Conservation (phyloP, 2,329 filamentous ascomycete species). For the Cylindrodendrum hubeiense region DNA sequence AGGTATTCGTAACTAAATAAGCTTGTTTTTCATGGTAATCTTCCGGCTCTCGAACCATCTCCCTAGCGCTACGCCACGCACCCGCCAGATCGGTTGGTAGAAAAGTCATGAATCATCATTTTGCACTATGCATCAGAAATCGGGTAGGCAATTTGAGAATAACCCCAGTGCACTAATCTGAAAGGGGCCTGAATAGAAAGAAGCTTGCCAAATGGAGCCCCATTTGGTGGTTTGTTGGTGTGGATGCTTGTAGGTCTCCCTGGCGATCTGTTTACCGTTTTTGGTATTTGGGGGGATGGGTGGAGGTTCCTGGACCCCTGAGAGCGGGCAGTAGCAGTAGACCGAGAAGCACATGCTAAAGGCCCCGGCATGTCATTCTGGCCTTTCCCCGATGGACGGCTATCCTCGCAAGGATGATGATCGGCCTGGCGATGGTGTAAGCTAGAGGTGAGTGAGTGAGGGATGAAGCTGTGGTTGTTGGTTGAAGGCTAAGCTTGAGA, state of each 20-base stretch:
- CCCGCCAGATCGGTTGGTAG: not conserved
- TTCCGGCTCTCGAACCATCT: not conserved
- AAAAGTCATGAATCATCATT: conserved; percentile 41
- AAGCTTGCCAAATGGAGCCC: conserved; percentile 9
- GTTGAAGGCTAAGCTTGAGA: too few relatives aligned
- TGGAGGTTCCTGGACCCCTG: not conserved
- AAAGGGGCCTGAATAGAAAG: not conserved
- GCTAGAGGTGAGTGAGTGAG: too few relatives aligned
- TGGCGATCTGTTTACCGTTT: conserved; percentile 36
- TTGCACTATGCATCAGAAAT: not conserved
- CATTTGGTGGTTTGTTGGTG: not conserved
- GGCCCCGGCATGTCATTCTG: not conserved
- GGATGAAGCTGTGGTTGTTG: too few relatives aligned
- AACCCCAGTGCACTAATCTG: not conserved
- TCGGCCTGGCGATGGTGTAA: not conserved
- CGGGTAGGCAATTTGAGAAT: not conserved
- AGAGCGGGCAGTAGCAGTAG: not conserved
- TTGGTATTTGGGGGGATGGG: not conserved
- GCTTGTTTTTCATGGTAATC: not conserved
- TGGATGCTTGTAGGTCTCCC: not conserved
- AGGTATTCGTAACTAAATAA: not conserved
- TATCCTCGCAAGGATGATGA: not conserved
- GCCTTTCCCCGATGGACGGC: not conserved
- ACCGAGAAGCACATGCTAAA: not conserved
- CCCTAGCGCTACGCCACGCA: conserved; percentile 25